phyloP scores from a whole-genome alignment of 1,139 yeast genomes.

The Yamadazyma triangularis region DNA sequence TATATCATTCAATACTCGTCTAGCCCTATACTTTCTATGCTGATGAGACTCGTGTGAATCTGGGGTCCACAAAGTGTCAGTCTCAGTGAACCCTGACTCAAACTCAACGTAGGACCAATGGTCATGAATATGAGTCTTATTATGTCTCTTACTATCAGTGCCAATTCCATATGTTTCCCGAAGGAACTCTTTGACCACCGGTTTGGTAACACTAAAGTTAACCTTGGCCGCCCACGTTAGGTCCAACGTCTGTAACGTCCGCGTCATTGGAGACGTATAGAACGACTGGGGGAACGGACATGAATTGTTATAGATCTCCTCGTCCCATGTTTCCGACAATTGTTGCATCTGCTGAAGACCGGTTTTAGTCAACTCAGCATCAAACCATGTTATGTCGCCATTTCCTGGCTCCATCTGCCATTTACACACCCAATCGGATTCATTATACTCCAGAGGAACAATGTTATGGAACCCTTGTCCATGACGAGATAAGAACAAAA shows the following conservation, averaged over 20 bases:
- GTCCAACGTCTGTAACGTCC: slow-evolving; percentile 32
- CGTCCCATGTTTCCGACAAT: slow-evolving; percentile 17
- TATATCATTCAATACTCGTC: slow-evolving; percentile 24
- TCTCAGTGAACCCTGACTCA: slow-evolving; percentile 24
- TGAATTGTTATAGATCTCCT: slow-evolving; percentile 12
- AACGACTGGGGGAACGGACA: slow-evolving; percentile 26
- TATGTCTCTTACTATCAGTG: slow-evolving; percentile 32
- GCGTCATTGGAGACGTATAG: slow-evolving; percentile 32
- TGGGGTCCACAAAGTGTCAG: slow-evolving; percentile 25
- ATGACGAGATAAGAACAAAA: slow-evolving; percentile 37
- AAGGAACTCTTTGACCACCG: slow-evolving; percentile 27
- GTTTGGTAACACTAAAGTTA: slow-evolving; percentile 13
- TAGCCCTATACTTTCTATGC: slow-evolving; percentile 26
- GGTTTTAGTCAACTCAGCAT: slow-evolving; percentile 28
- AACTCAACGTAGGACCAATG: slow-evolving; percentile 23
- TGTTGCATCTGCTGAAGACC: slow-evolving; percentile 20
- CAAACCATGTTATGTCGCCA: slow-evolving; percentile 31
- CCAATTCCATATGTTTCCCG: slow-evolving; percentile 38
- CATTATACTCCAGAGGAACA: slow-evolving; percentile 17
- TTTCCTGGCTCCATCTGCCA: slow-evolving; percentile 29
- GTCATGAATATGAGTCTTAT: slow-evolving; percentile 18
- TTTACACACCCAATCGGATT: slow-evolving; percentile 28
- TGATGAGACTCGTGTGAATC: slow-evolving; percentile 21
- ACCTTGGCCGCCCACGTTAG: slow-evolving; percentile 20
- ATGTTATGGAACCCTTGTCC: slow-evolving; percentile 40